Evolutionary conservation across 352 stramenopile genomes (phyloP).

Genomic region (Pythium scleroteichum): DNA sequence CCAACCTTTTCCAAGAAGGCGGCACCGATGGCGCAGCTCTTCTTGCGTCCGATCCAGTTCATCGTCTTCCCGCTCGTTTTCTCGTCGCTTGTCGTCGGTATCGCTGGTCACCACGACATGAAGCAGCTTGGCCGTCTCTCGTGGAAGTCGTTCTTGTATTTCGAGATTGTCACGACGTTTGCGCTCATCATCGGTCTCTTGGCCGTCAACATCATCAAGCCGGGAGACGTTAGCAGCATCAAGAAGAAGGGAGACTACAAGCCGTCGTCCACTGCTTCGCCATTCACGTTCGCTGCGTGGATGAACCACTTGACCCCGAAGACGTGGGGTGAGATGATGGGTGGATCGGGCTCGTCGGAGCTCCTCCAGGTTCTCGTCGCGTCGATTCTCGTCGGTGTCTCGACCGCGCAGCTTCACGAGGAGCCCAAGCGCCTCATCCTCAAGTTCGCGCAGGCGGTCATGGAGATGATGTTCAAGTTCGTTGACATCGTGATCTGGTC

Average conservation of each 20-base stretch:
- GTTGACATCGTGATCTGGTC: conserved; percentile 73
- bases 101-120: conserved; percentile 59
- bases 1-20: conserved; percentile 51
- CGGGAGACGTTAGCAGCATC: conserved; percentile 42
- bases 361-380: conserved; percentile 59
- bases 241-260: conserved; percentile 39
- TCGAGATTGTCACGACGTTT: conserved; percentile 33
- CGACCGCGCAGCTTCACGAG: conserved; percentile 35
- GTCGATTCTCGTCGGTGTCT: conserved; percentile 43
- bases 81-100: conserved; percentile 58
- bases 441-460: conserved; percentile 38
- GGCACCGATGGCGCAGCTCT: conserved; percentile 56
- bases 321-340: conserved; percentile 19
- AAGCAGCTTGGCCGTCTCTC: conserved; percentile 59
- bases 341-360: conserved; percentile 42
- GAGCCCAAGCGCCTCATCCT: conserved; percentile 27
- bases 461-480: conserved; percentile 78
- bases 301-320: conserved; percentile 18
- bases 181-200: conserved; percentile 51
- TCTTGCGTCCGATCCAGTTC: conserved; percentile 59
- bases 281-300: conserved; percentile 51
- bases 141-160: conserved; percentile 44
- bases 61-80: conserved; percentile 37
- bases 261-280: conserved; percentile 22
- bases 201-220: conserved; percentile 55